Evolutionary conservation across 129 eudicot genomes (phyloP).

Genomic region (Tagetes erecta): DNA sequence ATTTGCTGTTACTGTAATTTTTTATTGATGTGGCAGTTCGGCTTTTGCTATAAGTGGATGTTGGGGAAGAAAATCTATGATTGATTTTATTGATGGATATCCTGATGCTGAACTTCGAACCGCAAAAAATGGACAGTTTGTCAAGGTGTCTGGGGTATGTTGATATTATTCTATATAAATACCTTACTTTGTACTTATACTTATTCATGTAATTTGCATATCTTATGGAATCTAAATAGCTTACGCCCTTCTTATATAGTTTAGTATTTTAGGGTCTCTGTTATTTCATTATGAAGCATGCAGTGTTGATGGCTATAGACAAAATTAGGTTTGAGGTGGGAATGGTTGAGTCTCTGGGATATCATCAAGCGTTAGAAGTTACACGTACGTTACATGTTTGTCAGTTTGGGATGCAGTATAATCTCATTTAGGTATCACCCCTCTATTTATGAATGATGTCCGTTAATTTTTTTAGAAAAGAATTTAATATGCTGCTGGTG

Average conservation of each 20-base stretch:
- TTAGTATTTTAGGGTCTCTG: conserved; percentile 6
- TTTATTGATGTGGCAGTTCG: conserved; percentile 38
- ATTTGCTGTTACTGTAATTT: conserved; percentile 35
- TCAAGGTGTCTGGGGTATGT: conserved; percentile 80
- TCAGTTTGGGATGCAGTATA: not conserved
- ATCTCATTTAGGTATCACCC: not conserved
- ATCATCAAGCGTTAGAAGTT: conserved; percentile 13
- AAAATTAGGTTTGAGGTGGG: conserved; percentile 1
- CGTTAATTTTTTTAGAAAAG: not conserved
- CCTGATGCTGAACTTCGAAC: conserved; percentile 75
- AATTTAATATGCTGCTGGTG: not conserved
- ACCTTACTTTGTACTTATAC: conserved; percentile 1
- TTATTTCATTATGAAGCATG: conserved; percentile 19
- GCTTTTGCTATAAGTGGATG: conserved; percentile 50
- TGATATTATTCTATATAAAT: conserved; percentile 16
- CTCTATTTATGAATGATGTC: conserved; percentile 8
- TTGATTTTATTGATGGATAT: conserved; percentile 53
- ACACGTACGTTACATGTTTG: not conserved
- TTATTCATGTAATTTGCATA: not conserved
- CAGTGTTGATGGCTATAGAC: conserved; percentile 11
- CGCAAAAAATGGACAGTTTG: conserved; percentile 72
- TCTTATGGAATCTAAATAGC: not conserved
- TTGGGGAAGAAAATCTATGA: conserved; percentile 60
- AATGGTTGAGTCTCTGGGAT: conserved; percentile 7
- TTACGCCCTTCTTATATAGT: not conserved